Percentiles rank a stretch among this genome's conserved stretches.
phyloP scores from a whole-genome alignment of 768 basidiomycete species.

The Paxillus ammoniavirescens region DNA sequence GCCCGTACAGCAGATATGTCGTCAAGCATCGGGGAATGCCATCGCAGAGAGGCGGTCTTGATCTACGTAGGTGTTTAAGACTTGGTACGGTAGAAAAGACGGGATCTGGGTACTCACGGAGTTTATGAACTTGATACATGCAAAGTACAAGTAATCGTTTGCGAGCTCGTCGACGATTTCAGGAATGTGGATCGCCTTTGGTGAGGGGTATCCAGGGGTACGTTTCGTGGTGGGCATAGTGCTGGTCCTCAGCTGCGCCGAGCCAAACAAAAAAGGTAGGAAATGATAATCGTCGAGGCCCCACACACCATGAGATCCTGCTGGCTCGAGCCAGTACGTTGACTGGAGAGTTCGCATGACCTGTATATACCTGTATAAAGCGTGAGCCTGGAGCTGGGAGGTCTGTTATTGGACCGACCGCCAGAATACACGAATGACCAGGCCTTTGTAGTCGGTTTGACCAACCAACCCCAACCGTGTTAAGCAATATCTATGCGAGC shows the following conservation, averaged over 20 bases:
- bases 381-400: background rate
- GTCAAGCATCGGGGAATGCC: slow-evolving; percentile 99
- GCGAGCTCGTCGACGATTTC: slow-evolving; percentile 93
- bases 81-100: background rate
- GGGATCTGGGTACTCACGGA: slow-evolving; percentile 52
- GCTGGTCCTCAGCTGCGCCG: slow-evolving; percentile 57
- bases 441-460: slow-evolving; percentile 63
- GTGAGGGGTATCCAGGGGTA: slow-evolving; percentile 69
- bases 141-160: slow-evolving; percentile 94
- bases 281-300: slow-evolving; percentile 98
- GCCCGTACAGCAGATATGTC: slow-evolving; percentile 81
- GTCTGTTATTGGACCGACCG: slow-evolving; percentile 40
- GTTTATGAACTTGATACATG: slow-evolving; percentile 95
- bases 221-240: slow-evolving; percentile 10
- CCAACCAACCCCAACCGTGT: slow-evolving; percentile 64
- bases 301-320: slow-evolving; percentile 99
- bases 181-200: slow-evolving; percentile 88
- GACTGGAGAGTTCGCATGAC: slow-evolving; percentile 88
- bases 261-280: slow-evolving; percentile 85
- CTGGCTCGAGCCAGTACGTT: slow-evolving; percentile 96
- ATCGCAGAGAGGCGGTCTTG: slow-evolving; percentile 91
- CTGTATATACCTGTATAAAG: slow-evolving; percentile 57
- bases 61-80: slow-evolving; percentile 48
- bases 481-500: slow-evolving; percentile 68
- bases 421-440: slow-evolving; percentile 91